Evolutionary conservation across 106 monocot genomes (phyloP), one percentile per base, ranked within the genome.

Genomic region (Platanthera zijinensis): DNA sequence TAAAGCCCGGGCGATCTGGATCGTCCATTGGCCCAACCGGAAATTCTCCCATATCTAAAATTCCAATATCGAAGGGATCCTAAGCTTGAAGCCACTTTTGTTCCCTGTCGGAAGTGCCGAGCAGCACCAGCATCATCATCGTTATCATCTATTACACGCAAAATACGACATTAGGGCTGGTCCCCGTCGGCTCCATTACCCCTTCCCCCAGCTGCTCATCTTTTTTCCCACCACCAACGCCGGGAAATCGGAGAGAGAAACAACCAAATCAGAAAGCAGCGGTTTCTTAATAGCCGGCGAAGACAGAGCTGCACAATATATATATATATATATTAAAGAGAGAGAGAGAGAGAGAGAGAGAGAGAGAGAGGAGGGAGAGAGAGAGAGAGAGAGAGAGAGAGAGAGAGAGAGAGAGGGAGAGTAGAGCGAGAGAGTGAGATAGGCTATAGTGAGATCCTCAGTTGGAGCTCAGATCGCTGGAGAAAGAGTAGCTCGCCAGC

Each of bases 91-190:
- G 32, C 17, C 32, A 10, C 10, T 47, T 14, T 9, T 8, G 70
- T 70, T 48, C 70, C 70, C 45, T 70, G 48, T 47, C 48, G 70
- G 48, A 15, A n/a, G 69, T 13, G 69, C 70, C 46, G 47, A 6
- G 70, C 48, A 48, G 17, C 53, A 53, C 14, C 48, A 48, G 45
- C 70, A 70, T 46, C 70, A 47, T 48, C 67, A 39, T 39, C 70
- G n/a, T 46, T 25, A 13, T 4, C 70, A 10, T 45, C 48, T 48
- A 17, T 70, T 48, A 6, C 13, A 12, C 48, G 17, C 48, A 39
- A 12, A 70, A n/a, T 17, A 70, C 48, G 17, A 32, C 28, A 32
- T 32, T 70, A 70, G 70, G 70, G 70, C 48, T 70, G 45, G 70
- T 6, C 39, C 69, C 46, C 46, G 70, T 47, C 14, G 10, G 30